Conservation (phyloP, 129 eudicot genomes). For the Smallanthus sonchifolius region DNA sequence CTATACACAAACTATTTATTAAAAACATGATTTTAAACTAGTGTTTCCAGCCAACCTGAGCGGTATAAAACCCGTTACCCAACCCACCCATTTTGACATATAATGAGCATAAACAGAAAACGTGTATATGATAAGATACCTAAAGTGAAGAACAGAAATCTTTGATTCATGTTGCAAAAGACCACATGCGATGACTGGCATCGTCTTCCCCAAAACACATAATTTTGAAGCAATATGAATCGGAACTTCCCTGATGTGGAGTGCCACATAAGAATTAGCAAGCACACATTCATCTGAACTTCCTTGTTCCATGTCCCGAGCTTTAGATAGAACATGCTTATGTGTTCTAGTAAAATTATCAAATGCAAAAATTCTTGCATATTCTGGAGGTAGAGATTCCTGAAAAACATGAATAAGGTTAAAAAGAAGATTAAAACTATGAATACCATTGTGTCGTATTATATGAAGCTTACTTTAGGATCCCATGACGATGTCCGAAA, state of each 20-base stretch:
- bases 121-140: slow-evolving; percentile 32
- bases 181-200: slow-evolving; percentile 76
- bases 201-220: slow-evolving; percentile 30
- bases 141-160: slow-evolving; percentile 91
- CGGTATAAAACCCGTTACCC: not conserved
- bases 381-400: slow-evolving; percentile 93
- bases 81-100: not conserved
- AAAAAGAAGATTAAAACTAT: not conserved
- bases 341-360: slow-evolving; percentile 82
- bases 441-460: not conserved
- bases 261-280: slow-evolving; percentile 65
- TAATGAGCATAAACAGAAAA: not conserved
- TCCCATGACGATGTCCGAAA: slow-evolving; percentile 95
- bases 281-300: slow-evolving; percentile 46
- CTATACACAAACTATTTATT: not conserved
- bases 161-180: slow-evolving; percentile 92
- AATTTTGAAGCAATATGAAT: slow-evolving; percentile 53
- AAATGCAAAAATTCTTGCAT: slow-evolving; percentile 75
- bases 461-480: slow-evolving; percentile 54
- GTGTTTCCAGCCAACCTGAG: not conserved
- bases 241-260: slow-evolving; percentile 65
- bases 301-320: slow-evolving; percentile 57
- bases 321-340: slow-evolving; percentile 78
- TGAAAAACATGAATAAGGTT: slow-evolving; percentile 18
- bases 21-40: not conserved